phyloP scores from a whole-genome alignment of 495 filamentous ascomycete genomes.

The Talaromyces ruber region DNA sequence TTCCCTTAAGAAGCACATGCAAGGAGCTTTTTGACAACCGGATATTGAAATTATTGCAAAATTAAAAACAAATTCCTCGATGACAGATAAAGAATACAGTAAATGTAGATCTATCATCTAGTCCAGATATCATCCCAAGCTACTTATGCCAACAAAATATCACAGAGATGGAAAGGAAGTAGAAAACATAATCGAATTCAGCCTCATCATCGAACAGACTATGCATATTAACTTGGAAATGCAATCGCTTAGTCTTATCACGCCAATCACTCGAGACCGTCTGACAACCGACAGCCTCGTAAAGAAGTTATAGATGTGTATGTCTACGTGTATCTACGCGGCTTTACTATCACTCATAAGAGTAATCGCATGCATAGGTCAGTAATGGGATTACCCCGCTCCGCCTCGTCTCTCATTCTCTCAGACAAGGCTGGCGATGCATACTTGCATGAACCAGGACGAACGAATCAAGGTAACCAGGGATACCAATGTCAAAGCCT shows the following conservation, averaged over 20 bases:
- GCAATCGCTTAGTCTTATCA: neutral
- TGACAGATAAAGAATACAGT: no score
- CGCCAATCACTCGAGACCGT: neutral
- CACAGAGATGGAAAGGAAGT: neutral
- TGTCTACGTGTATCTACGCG: neutral
- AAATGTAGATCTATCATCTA: neutral
- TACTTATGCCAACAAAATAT: neutral
- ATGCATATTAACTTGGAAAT: neutral
- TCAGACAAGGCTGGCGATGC: neutral
- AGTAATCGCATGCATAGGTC: neutral
- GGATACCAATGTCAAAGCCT: no score
- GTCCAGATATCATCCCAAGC: neutral
- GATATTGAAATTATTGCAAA: no score
- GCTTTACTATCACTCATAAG: neutral
- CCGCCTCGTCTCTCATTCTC: no score
- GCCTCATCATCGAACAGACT: neutral
- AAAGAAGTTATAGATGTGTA: neutral
- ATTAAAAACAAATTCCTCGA: no score
- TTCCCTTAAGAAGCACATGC: neutral
- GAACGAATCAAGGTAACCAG: neutral
- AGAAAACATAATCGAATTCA: neutral
- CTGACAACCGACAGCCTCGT: no score
- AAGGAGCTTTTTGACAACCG: neutral
- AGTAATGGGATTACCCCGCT: neutral
- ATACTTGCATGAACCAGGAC: neutral